Conservation (phyloP, 805 yeast genomes). For the Nakazawaea ishiwadae region DNA sequence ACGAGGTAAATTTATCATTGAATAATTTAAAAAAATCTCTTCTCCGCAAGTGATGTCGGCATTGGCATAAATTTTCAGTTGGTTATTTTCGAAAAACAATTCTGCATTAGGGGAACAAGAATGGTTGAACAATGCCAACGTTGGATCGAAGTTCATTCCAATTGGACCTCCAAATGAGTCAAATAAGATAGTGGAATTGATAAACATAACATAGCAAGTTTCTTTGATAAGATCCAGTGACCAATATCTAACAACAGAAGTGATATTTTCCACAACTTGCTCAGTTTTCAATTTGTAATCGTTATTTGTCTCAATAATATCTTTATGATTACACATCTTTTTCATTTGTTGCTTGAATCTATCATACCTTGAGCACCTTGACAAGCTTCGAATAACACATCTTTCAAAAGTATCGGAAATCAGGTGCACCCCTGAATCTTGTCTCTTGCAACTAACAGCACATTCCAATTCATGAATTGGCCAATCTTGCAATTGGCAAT, state of each 20-base stretch:
- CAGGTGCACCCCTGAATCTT: constrained; percentile 1
- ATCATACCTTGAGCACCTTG: not conserved
- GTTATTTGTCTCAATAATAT: not conserved
- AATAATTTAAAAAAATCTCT: constrained; percentile 29
- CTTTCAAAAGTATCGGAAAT: not conserved
- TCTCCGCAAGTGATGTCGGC: constrained; percentile 18
- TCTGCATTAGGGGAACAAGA: constrained; percentile 34
- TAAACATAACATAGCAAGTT: constrained; percentile 15
- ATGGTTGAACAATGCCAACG: constrained; percentile 34
- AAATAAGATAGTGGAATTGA: constrained; percentile 26
- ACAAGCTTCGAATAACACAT: not conserved
- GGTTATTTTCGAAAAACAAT: constrained; percentile 18
- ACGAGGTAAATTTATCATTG: constrained; percentile 23
- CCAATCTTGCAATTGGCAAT: constrained; percentile 15
- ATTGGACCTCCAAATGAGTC: constrained; percentile 23
- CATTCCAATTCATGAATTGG: constrained; percentile 16
- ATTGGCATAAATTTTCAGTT: constrained; percentile 18
- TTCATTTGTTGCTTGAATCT: constrained; percentile 2
- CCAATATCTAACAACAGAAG: not conserved
- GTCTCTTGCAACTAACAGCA: constrained; percentile 9
- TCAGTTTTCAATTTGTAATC: not conserved
- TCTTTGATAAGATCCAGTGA: not conserved
- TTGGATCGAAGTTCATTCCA: constrained; percentile 32
- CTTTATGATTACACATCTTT: constrained; percentile 1
- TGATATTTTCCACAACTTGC: not conserved